Conservation (phyloP, 2,329 filamentous ascomycete species). For the Pseudogymnoascus sp. region DNA sequence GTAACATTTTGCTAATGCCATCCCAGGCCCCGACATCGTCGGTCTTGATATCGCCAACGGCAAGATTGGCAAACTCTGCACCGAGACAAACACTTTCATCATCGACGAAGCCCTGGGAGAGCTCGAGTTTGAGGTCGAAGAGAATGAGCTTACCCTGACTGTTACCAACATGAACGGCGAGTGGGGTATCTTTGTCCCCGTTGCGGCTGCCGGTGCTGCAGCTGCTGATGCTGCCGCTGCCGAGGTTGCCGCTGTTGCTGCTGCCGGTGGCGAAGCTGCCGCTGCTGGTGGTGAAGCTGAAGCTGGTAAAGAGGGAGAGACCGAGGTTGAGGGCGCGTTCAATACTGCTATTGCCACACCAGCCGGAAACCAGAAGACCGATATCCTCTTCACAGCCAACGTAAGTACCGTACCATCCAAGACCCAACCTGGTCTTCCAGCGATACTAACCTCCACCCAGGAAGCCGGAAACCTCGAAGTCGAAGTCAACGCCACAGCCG, state of each 20-base stretch:
- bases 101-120: conserved; percentile 30
- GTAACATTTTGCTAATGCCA: background rate
- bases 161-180: conserved; percentile 18
- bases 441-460: background rate
- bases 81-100: conserved; percentile 30
- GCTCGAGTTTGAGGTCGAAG: conserved; percentile 35
- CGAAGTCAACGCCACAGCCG: background rate
- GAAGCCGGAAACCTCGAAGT: conserved; percentile 23
- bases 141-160: conserved; percentile 28
- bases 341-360: background rate
- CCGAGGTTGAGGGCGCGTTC: background rate
- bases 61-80: conserved; percentile 29
- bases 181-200: conserved; percentile 12
- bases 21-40: conserved; percentile 19
- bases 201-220: background rate
- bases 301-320: background rate
- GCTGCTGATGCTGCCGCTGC: background rate
- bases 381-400: background rate
- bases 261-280: background rate
- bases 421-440: background rate
- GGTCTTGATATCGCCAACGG: conserved; percentile 30
- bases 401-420: background rate
- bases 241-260: background rate
- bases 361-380: background rate
- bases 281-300: background rate